Percentiles rank a stretch among this genome's conserved stretches.
phyloP scores from a whole-genome alignment of 495 filamentous ascomycete species.

The Sordaria brevicollis region DNA sequence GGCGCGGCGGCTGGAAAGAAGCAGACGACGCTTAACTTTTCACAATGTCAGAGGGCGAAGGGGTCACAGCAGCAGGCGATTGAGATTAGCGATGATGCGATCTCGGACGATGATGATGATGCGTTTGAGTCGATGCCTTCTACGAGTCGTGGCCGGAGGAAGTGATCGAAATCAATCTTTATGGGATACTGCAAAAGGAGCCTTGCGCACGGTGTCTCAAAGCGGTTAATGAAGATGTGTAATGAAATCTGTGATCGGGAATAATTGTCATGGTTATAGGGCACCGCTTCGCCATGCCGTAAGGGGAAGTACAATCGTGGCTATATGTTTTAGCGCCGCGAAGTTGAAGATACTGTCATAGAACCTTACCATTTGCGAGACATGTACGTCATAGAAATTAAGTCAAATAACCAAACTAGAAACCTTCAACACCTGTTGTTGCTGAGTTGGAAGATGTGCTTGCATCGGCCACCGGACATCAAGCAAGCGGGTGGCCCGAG shows the following conservation, averaged over 20 bases:
- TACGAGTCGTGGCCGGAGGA: constrained; percentile 17
- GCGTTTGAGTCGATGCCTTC: constrained; percentile 60
- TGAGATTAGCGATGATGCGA: constrained; percentile 67
- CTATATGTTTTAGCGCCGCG: too few species aligned
- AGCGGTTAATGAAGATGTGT: too few species aligned
- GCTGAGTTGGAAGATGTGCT: background rate
- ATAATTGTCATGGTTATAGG: too few species aligned
- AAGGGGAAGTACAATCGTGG: too few species aligned
- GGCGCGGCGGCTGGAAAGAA: constrained; percentile 22
- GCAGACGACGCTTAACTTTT: constrained; percentile 71
- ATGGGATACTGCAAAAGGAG: too few species aligned
- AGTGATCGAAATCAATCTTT: constrained; percentile 4
- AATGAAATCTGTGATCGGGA: too few species aligned
- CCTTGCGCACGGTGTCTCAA: too few species aligned
- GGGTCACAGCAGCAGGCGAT: constrained; percentile 32
- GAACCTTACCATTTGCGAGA: too few species aligned
- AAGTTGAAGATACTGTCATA: too few species aligned
- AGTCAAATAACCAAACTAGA: background rate
- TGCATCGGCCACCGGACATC: background rate
- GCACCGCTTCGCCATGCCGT: too few species aligned
- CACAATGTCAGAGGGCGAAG: constrained; percentile 43
- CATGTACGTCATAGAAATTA: too few species aligned
- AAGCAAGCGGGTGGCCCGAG: background rate
- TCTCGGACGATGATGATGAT: constrained; percentile 63
- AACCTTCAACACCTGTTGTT: background rate